These are phyloP conservation scores for Cyclotella cryptica DNA, from an alignment of 108 stramenopile genomes.

Conservation along the genomic window DNA sequence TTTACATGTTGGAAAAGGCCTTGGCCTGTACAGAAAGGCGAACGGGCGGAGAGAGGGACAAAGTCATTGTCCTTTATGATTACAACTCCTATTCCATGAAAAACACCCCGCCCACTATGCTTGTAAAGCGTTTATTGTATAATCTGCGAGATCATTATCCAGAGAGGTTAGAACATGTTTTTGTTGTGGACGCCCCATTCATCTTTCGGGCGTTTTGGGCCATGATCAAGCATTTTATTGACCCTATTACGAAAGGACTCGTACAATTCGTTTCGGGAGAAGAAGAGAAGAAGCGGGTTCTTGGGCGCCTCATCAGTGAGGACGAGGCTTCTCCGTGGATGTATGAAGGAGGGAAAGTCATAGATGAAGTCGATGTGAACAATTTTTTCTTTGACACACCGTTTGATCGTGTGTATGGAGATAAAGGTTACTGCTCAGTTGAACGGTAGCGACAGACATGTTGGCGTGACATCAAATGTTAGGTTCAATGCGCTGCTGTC, in stretches of 20 bases:
- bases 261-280: constrained; percentile 53
- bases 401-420: constrained; percentile 37
- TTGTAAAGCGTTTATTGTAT: constrained; percentile 44
- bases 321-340: constrained; percentile 57
- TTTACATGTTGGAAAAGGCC: constrained; percentile 56
- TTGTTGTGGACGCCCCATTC: constrained; percentile 50
- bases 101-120: constrained; percentile 41
- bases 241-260: constrained; percentile 49
- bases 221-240: constrained; percentile 54
- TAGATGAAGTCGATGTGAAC: constrained; percentile 35
- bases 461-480: neutral
- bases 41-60: constrained; percentile 34
- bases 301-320: constrained; percentile 32
- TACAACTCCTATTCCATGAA: constrained; percentile 45
- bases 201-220: constrained; percentile 56
- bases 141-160: constrained; percentile 52
- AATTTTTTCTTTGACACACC: constrained; percentile 37
- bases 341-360: constrained; percentile 41
- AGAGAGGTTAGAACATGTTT: constrained; percentile 50
- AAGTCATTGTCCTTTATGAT: constrained; percentile 50
- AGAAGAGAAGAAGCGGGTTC: constrained; percentile 21
- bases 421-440: neutral
- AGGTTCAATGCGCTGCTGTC: no score
- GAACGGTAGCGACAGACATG: neutral
- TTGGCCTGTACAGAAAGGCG: constrained; percentile 53